These are phyloP conservation scores for Cicer arietinum DNA, from an alignment of 306 rosid genomes.

Conservation along the genomic window DNA sequence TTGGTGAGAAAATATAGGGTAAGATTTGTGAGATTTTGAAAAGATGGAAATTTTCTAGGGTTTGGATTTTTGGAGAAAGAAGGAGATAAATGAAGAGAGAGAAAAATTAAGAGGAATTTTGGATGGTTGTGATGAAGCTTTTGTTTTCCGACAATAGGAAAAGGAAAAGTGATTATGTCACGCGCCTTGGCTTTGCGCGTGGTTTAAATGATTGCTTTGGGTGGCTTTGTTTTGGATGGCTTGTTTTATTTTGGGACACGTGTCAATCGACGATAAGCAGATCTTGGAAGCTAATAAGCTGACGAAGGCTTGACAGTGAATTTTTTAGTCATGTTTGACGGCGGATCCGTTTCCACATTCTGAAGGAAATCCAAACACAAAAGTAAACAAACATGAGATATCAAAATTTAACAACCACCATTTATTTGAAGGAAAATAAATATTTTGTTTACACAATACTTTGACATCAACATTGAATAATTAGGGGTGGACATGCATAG, in stretches of 20 bases:
- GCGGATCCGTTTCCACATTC: slow-evolving; percentile 29
- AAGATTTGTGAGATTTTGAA: slow-evolving; percentile 40
- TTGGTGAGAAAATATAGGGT: slow-evolving; percentile 60
- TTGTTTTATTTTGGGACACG: slow-evolving; percentile 23
- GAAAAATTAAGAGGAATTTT: background rate
- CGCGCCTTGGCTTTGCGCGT: slow-evolving; percentile 32
- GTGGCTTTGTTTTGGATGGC: background rate
- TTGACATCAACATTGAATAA: too few species aligned
- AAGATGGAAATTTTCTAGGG: slow-evolving; percentile 48
- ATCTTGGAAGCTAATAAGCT: background rate
- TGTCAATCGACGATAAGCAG: slow-evolving; percentile 13
- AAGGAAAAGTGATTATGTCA: background rate
- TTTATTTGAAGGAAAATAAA: too few species aligned
- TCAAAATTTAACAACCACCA: too few species aligned
- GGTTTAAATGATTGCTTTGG: background rate
- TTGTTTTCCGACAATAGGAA: slow-evolving; percentile 17
- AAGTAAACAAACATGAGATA: background rate
- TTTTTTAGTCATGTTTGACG: slow-evolving; percentile 32
- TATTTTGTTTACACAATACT: too few species aligned
- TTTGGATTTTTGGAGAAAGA: slow-evolving; percentile 26
- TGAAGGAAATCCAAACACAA: background rate
- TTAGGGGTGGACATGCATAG: too few species aligned
- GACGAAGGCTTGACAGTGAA: slow-evolving; percentile 1
- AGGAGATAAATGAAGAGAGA: background rate
- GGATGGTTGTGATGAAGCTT: background rate